phyloP scores from a whole-genome alignment of 2,329 filamentous ascomycete species.

The Colletotrichum phormii region DNA sequence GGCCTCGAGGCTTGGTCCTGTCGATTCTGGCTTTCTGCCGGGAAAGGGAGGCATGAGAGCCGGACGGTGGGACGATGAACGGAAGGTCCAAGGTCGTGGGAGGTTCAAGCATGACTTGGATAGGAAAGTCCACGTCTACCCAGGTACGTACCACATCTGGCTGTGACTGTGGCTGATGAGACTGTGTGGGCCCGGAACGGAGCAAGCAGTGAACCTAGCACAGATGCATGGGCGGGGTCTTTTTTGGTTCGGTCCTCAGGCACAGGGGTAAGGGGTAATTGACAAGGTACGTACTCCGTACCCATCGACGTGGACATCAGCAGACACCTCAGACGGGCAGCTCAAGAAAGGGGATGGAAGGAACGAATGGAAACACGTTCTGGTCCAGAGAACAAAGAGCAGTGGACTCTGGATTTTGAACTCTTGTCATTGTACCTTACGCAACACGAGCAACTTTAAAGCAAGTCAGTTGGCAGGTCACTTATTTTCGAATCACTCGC shows the following conservation, averaged over 20 bases:
- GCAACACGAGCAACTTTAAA: neutral
- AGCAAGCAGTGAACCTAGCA: neutral
- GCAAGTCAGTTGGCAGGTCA: neutral
- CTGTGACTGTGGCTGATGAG: slow-evolving; percentile 18
- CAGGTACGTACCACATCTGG: neutral
- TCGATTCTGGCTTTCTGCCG: neutral
- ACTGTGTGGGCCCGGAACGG: slow-evolving; percentile 21
- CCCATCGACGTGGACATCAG: neutral
- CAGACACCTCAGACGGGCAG: neutral
- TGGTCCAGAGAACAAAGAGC: neutral
- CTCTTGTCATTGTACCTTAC: neutral
- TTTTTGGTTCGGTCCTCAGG: neutral
- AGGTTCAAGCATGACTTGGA: neutral
- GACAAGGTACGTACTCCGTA: neutral
- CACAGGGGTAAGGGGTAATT: neutral
- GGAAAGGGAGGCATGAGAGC: slow-evolving; percentile 1
- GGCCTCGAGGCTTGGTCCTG: neutral
- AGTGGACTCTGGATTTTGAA: neutral
- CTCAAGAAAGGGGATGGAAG: neutral
- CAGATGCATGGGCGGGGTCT: neutral
- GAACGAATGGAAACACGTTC: neutral
- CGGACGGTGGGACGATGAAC: slow-evolving; percentile 20
- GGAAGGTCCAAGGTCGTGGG: neutral
- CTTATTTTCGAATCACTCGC: neutral
- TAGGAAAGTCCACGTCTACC: neutral